Evolutionary conservation across 345 rosid genomes (phyloP).

Genomic region (Arabis hirsuta): DNA sequence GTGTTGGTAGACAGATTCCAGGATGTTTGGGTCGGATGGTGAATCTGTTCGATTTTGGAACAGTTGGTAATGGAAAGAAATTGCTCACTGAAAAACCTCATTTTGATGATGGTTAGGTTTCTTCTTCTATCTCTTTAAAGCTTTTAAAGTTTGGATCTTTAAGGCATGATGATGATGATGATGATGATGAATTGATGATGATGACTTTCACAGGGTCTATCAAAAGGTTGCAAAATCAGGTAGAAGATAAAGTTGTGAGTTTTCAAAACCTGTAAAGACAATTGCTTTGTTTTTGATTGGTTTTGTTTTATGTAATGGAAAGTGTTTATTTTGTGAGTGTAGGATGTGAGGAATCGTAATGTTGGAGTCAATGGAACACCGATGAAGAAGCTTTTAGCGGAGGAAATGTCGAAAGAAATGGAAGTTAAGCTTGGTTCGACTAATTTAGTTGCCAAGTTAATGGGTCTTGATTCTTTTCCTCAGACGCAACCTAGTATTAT

Average conservation of each 20-base stretch:
- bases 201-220: constrained; percentile 46
- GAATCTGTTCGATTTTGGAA: constrained; percentile 71
- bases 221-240: constrained; percentile 55
- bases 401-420: constrained; percentile 82
- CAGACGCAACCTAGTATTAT: constrained; percentile 49
- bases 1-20: constrained; percentile 55
- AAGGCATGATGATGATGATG: constrained; percentile 1
- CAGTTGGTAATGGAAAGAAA: constrained; percentile 46
- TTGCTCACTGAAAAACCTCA: constrained; percentile 55
- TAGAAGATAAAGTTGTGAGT: constrained; percentile 73
- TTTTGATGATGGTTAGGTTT: constrained; percentile 55
- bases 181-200: constrained; percentile 11
- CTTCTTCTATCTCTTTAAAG: constrained; percentile 5
- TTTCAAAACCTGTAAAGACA: not conserved
- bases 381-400: constrained; percentile 76
- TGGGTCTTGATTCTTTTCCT: constrained; percentile 93
- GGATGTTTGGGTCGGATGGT: constrained; percentile 62
- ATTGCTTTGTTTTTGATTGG: constrained; percentile 8
- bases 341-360: constrained; percentile 60
- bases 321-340: constrained; percentile 33
- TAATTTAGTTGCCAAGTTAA: constrained; percentile 87
- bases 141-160: constrained; percentile 3
- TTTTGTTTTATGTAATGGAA: not conserved
- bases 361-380: constrained; percentile 65
- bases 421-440: constrained; percentile 59